These are phyloP conservation scores for Nicotiana benthamiana DNA, from an alignment of 257 asterid genomes.

Conservation along the genomic window DNA sequence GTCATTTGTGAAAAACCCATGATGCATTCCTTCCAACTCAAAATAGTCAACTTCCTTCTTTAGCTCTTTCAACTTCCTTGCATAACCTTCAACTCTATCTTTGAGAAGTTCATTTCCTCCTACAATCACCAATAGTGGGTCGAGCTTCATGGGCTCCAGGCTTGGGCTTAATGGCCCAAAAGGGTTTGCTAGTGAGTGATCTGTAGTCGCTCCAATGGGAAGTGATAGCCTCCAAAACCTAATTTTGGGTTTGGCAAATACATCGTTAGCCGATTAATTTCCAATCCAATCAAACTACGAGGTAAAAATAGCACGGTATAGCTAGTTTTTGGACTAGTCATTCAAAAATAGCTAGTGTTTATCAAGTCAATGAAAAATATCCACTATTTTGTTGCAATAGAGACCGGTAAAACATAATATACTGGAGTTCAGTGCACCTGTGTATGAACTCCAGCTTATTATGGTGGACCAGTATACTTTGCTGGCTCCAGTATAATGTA, in stretches of 20 bases:
- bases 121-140: constrained; percentile 50
- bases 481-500: no score
- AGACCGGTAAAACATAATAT: no score
- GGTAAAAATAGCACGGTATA: no score
- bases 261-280: background rate
- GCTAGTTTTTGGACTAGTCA: no score
- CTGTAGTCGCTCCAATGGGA: constrained; percentile 43
- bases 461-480: no score
- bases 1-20: constrained; percentile 49
- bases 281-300: background rate
- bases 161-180: constrained; percentile 58
- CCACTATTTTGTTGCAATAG: no score
- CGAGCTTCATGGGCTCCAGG: constrained; percentile 31
- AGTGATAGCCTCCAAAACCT: constrained; percentile 74
- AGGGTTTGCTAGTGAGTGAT: constrained; percentile 59
- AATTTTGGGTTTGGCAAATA: background rate
- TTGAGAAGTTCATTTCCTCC: constrained; percentile 52
- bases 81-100: constrained; percentile 51
- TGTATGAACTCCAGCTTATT: no score
- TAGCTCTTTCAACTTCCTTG: constrained; percentile 29
- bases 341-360: no score
- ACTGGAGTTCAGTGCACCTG: no score
- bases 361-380: no score
- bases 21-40: constrained; percentile 41
- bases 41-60: constrained; percentile 31